A percentile compares a stretch with the other conserved stretches of the same genome.
Conservation (phyloP, 2,329 filamentous ascomycete genomes). For the Biscogniauxia mediterranea region DNA sequence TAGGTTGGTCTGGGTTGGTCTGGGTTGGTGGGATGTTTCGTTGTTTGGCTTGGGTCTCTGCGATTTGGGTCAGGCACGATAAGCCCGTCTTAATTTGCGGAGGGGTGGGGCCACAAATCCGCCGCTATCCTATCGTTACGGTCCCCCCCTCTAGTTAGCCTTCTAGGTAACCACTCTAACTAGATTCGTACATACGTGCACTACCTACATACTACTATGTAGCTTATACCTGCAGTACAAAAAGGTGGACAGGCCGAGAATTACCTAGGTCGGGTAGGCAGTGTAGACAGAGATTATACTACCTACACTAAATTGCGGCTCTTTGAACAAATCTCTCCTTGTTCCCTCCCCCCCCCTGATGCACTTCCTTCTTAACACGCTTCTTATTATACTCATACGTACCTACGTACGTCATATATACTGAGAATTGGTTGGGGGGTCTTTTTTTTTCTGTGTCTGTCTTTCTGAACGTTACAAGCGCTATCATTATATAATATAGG, state of each 20-base stretch:
- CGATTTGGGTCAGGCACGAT: neutral
- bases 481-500: neutral
- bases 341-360: neutral
- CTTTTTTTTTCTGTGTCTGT: no score
- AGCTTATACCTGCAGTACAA: neutral
- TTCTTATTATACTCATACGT: neutral
- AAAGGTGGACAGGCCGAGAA: neutral
- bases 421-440: no score
- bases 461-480: neutral
- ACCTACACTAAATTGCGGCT: conserved; percentile 20
- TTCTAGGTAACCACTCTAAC: no score
- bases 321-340: neutral
- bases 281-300: no score
- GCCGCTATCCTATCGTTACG: no score
- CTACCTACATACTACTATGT: no score
- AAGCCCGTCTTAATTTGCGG: neutral
- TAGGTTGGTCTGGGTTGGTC: neutral
- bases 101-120: neutral
- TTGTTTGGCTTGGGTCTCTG: neutral
- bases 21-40: neutral
- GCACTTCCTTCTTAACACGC: neutral
- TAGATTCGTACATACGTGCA: no score
- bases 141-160: no score
- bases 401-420: no score
- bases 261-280: conserved; percentile 13